Conservation (phyloP, 306 rosid genomes). For the Gleditsia sinensis region DNA sequence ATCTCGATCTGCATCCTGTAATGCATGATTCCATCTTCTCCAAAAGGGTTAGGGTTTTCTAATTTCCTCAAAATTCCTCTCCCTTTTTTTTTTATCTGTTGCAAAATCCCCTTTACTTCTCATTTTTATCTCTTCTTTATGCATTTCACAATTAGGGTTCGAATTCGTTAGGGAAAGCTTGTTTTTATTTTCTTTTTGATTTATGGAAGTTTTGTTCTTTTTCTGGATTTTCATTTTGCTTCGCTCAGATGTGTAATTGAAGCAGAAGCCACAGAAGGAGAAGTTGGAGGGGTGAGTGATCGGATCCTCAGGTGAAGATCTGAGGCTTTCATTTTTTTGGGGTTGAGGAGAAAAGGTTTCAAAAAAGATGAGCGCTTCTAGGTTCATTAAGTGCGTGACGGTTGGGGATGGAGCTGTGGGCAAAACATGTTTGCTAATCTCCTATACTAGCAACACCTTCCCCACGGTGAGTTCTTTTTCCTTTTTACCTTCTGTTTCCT, state of each 20-base stretch:
- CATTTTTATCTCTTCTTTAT: background rate
- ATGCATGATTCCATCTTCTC: slow-evolving; percentile 46
- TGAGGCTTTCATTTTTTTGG: slow-evolving; percentile 54
- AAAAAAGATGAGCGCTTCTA: slow-evolving; percentile 85
- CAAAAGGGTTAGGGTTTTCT: slow-evolving; percentile 50
- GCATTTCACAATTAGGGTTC: slow-evolving; percentile 55
- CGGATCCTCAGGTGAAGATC: slow-evolving; percentile 85
- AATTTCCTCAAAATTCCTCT: slow-evolving; percentile 11
- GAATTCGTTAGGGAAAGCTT: slow-evolving; percentile 30
- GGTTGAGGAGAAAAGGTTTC: slow-evolving; percentile 23
- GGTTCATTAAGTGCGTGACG: slow-evolving; percentile 98
- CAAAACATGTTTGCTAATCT: slow-evolving; percentile 94
- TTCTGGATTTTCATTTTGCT: slow-evolving; percentile 5
- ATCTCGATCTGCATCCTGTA: slow-evolving; percentile 37
- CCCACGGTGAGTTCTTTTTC: slow-evolving; percentile 69
- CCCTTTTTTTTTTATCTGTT: background rate
- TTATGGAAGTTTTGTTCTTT: slow-evolving; percentile 29
- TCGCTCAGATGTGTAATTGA: slow-evolving; percentile 58
- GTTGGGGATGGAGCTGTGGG: slow-evolving; percentile 99
- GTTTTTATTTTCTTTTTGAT: background rate
- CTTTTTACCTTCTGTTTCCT: background rate
- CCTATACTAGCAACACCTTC: slow-evolving; percentile 98
- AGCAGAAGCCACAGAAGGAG: slow-evolving; percentile 41
- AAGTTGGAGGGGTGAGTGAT: slow-evolving; percentile 38
- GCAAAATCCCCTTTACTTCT: background rate